Evolutionary conservation across 2,329 filamentous ascomycete genomes (phyloP), one percentile per base, ranked within the genome.

Genomic region (Botryotinia globosa): DNA sequence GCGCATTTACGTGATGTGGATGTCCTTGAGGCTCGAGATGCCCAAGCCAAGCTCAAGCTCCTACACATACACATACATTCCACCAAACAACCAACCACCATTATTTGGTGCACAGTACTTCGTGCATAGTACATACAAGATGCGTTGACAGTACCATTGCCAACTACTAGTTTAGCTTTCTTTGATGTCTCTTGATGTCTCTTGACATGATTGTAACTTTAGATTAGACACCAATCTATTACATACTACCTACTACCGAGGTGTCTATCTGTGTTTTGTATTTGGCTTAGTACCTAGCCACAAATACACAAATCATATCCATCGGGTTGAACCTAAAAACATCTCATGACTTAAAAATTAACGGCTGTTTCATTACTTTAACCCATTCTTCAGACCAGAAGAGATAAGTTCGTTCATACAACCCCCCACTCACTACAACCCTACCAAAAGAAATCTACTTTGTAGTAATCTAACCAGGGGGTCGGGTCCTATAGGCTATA

Each of bases 341-440:
- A 32, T 67, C 65, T 42, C 25, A 67, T 56, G 65, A 42, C 44
- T 34, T n/a, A 54, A 54, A 54, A 54, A 25, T 54, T 54, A 54
- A 56, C 34, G 64, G 10, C 25, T 67, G 48, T 51, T 51, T 51
- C 63, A 65, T 44, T 44, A 37, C 56, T 58, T 32, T 32, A 34
- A 4, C 29, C n/a, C 56, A 62, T 62, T 67, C 34, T 39, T 39
- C 64, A 29, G 10, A 64, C 42, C 20, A 45, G n/a, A 64, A 48
- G 62, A 65, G 42, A 34, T 65, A 67, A 68, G 25, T 56, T 29
- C 32, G 22, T 39, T 63, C 59, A 42, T 12, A 56, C 42, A 32
- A 56, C 18, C 65, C 18, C 65, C 59, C 59, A 62, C 59, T 62
- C 59, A 39, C 59, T 25, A 62, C 59, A 39, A n/a, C 34, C 34